These are phyloP conservation scores for Calonectria pseudoreteaudii DNA, from an alignment of 2,329 filamentous ascomycete species.

Conservation along the genomic window DNA sequence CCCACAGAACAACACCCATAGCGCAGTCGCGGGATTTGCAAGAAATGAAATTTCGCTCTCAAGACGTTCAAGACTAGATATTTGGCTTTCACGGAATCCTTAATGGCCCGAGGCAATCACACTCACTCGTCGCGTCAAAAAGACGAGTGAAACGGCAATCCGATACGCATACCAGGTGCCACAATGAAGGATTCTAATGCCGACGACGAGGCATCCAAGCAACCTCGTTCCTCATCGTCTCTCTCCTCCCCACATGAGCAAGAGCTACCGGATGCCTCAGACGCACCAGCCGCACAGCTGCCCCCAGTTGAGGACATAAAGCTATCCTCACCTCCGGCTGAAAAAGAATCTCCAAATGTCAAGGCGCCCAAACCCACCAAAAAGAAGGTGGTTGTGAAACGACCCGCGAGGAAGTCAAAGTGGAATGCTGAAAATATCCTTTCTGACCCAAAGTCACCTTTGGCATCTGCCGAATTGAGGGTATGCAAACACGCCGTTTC, in stretches of 20 bases:
- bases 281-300: not conserved
- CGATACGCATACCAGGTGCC: not conserved
- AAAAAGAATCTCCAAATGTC: conserved; percentile 8
- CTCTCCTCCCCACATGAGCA: conserved; percentile 26
- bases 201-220: not conserved
- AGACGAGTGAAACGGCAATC: not conserved
- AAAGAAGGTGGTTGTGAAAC: conserved; percentile 38
- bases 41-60: not conserved
- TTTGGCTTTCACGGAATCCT: not conserved
- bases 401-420: conserved; percentile 45
- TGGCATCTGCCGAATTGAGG: conserved; percentile 52
- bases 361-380: conserved; percentile 35
- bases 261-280: conserved; percentile 7
- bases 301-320: conserved; percentile 21
- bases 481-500: conserved; percentile 39
- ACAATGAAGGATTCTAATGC: conserved; percentile 19
- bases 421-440: conserved; percentile 52
- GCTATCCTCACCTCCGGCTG: conserved; percentile 22
- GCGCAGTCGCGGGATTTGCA: not conserved
- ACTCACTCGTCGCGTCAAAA: not conserved
- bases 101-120: not conserved
- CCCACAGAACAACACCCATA: not conserved
- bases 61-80: not conserved
- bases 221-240: conserved; percentile 24
- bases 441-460: conserved; percentile 51